These are phyloP conservation scores for Entonaema liquescens DNA, from an alignment of 495 filamentous ascomycete species.

Conservation along the genomic window DNA sequence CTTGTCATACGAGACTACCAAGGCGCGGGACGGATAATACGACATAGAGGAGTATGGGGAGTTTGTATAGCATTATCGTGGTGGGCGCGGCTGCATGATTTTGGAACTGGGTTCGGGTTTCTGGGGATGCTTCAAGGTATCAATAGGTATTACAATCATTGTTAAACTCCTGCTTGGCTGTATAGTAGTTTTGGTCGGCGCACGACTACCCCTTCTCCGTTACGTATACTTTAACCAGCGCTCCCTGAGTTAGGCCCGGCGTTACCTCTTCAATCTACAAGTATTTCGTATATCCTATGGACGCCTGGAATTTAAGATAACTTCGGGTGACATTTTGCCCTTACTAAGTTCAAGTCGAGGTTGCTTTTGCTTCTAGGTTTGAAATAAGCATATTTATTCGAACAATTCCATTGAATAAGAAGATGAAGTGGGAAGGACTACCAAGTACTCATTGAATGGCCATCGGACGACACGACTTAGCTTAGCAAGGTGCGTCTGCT, in stretches of 20 bases:
- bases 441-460: not conserved
- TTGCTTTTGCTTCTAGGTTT: not conserved
- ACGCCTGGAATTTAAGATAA: not conserved
- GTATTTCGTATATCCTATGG: not conserved
- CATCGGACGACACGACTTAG: not conserved
- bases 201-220: slow-evolving; percentile 27
- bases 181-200: slow-evolving; percentile 23
- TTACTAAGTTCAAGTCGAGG: not conserved
- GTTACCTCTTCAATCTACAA: slow-evolving; percentile 13
- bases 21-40: not conserved
- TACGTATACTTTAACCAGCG: slow-evolving; percentile 5
- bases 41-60: slow-evolving; percentile 21
- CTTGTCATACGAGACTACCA: not conserved
- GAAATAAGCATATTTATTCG: not conserved
- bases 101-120: slow-evolving; percentile 15
- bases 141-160: slow-evolving; percentile 24
- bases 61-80: slow-evolving; percentile 24
- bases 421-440: not conserved
- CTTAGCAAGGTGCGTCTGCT: not conserved
- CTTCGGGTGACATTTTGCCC: not conserved
- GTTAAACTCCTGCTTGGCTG: slow-evolving; percentile 18
- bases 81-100: slow-evolving; percentile 10
- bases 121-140: slow-evolving; percentile 8
- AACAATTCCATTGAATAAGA: not conserved
- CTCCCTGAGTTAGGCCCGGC: not conserved